phyloP scores from a whole-genome alignment of 1,284 basidiomycete species.

The Cutaneotrichosporon dermatis region DNA sequence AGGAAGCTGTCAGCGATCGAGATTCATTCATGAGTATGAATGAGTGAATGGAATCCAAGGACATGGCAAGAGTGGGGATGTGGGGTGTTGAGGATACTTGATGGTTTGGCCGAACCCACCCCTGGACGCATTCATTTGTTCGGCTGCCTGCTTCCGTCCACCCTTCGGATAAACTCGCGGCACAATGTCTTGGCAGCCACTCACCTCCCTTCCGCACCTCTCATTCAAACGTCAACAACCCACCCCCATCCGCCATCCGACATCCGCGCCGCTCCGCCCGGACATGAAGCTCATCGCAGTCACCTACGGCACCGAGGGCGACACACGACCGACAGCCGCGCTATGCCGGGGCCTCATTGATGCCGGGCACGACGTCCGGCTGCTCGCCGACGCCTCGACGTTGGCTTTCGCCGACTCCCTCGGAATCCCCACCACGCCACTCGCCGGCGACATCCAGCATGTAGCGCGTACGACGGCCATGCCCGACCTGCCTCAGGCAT shows the following conservation, averaged over 20 bases:
- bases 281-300: slow-evolving; percentile 1
- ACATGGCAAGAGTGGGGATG: too few relatives aligned
- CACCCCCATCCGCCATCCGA: background rate
- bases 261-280: background rate
- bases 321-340: background rate
- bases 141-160: too few relatives aligned
- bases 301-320: background rate
- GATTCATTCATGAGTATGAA: too few relatives aligned
- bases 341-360: slow-evolving; percentile 1
- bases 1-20: too few relatives aligned
- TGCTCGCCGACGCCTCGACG: background rate
- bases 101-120: too few relatives aligned
- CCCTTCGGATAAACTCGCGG: too few relatives aligned
- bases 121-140: too few relatives aligned
- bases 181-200: too few relatives aligned
- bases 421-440: background rate
- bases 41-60: too few relatives aligned
- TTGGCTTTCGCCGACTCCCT: background rate
- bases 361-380: background rate
- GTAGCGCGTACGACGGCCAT: background rate
- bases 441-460: background rate
- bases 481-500: background rate
- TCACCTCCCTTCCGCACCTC: too few relatives aligned
- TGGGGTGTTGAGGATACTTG: too few relatives aligned
- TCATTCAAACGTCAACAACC: too few relatives aligned